Conservation (phyloP, 371 early-diverging fungal species). For the Amoeboaphelidium occidentale region DNA sequence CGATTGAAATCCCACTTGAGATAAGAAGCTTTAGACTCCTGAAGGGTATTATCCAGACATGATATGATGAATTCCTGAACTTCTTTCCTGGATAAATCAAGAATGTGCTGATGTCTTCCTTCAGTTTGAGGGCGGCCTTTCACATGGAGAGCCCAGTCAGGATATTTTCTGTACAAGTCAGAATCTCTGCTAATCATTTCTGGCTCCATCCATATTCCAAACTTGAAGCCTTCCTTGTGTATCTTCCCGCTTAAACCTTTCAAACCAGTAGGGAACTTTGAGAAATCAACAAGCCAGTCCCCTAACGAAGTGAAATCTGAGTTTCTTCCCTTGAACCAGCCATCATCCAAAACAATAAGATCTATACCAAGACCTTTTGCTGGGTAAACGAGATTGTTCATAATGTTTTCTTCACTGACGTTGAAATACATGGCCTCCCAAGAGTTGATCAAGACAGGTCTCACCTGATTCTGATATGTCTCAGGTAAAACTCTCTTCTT, state of each 20-base stretch:
- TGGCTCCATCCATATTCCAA: constrained; percentile 1
- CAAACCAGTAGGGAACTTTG: constrained; percentile 1
- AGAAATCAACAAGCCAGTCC: constrained; percentile 1
- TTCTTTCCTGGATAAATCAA: constrained; percentile 11
- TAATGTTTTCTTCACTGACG: constrained; percentile 10
- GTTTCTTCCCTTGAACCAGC: constrained; percentile 13
- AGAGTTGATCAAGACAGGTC: constrained; percentile 14
- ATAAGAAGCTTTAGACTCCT: constrained; percentile 11
- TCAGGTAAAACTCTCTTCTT: background rate
- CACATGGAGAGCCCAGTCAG: constrained; percentile 19
- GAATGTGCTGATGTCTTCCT: constrained; percentile 13
- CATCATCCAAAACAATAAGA: constrained; percentile 11
- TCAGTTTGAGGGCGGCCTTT: constrained; percentile 8
- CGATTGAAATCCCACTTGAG: constrained; percentile 24
- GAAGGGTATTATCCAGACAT: constrained; percentile 5
- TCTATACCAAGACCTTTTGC: constrained; percentile 13
- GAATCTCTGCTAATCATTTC: constrained; percentile 19
- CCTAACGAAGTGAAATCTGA: constrained; percentile 2
- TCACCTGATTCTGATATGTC: background rate
- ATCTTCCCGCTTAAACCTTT: background rate
- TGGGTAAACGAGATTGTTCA: constrained; percentile 8
- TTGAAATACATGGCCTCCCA: constrained; percentile 20
- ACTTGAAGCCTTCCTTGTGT: background rate
- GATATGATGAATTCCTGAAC: constrained; percentile 10
- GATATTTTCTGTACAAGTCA: constrained; percentile 16